phyloP scores from a whole-genome alignment of 495 filamentous ascomycete species.

The Penicillium alfredii region DNA sequence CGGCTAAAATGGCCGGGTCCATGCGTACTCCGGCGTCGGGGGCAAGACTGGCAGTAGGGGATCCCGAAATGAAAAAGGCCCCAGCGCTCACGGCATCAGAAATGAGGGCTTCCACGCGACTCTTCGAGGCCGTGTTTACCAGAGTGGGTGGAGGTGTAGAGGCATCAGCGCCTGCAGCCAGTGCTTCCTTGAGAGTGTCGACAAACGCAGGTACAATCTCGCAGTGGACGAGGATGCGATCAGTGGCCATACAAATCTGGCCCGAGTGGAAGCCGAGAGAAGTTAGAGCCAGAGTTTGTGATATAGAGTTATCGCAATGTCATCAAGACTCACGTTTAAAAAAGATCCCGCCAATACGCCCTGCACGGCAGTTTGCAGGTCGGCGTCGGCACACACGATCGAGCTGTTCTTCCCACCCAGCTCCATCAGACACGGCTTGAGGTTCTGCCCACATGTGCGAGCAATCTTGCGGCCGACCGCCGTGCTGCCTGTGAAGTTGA shows the following conservation, averaged over 20 bases:
- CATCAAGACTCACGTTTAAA: constrained; percentile 39
- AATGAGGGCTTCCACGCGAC: constrained; percentile 59
- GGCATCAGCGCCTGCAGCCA: constrained; percentile 40
- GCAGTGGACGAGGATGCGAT: constrained; percentile 75
- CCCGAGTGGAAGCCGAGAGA: constrained; percentile 46
- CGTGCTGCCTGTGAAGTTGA: constrained; percentile 58
- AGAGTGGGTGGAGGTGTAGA: constrained; percentile 50
- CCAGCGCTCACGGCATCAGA: constrained; percentile 58
- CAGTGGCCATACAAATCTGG: constrained; percentile 88
- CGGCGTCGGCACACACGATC: constrained; percentile 53
- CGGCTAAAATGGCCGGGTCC: constrained; percentile 61
- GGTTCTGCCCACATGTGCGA: constrained; percentile 42
- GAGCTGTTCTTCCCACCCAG: constrained; percentile 56
- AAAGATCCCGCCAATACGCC: constrained; percentile 46
- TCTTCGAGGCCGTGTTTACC: constrained; percentile 52
- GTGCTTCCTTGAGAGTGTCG: constrained; percentile 35
- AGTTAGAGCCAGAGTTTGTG: constrained; percentile 1
- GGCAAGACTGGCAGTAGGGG: constrained; percentile 24
- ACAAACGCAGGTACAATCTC: constrained; percentile 56
- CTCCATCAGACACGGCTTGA: constrained; percentile 59
- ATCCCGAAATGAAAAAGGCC: constrained; percentile 56
- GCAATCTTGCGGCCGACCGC: constrained; percentile 52
- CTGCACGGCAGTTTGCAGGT: constrained; percentile 46
- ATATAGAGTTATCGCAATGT: too few relatives aligned
- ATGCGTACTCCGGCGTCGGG: constrained; percentile 51